Evolutionary conservation across 192 early-diverging fungal species (phyloP), one percentile per base, ranked within the genome.

Genomic region (Coemansia sp.): DNA sequence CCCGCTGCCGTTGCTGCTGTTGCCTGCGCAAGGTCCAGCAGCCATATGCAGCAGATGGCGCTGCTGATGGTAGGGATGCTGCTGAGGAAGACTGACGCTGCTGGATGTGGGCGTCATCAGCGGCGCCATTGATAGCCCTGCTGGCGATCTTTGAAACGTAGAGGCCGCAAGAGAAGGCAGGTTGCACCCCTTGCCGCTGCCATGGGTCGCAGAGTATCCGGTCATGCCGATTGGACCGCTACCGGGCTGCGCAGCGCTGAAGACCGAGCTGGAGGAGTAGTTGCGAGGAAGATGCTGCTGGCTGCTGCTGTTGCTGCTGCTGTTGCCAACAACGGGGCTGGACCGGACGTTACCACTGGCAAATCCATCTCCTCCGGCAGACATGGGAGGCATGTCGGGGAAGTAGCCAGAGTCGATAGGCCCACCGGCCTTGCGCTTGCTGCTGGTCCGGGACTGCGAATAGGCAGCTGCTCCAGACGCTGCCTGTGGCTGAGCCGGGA

Each of bases 321-420:
- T 20, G 45, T 40, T 28, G 29, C 45, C 49, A 11, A 38, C 40
- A 20, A 61, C 56, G 10, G 65, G 60, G 30, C 71, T 73, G 18
- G 67, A 58, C 28, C 36, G 61, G 22, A 48, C 28, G 40, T 56
- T 58, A 48, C 30, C 50, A 0, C 55, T 49, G 32, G 71, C 49
- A 56, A 67, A 64, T n/a, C 45, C 63, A 40, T 70, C 68, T 1
- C 61, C 56, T 18, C 50, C 61, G 17, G 63, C 42, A 45, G 42
- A 45, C 12, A 45, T 52, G 14, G 60, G 22, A 10, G 65, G 50
- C 17, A 66, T 7, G 14, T 80, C 77, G 4, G 77, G 77, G 59
- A 80, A 80, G 55, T 74, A 80, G 4, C 77, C 77, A 34, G 71
- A 74, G 61, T 80, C 77, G 5, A 73, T 63, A 14, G 67, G 76